A percentile compares a stretch with the other conserved stretches of the same genome.
phyloP scores from a whole-genome alignment of 2,329 filamentous ascomycete species.

The Ceratocystis cacaofunesta region DNA sequence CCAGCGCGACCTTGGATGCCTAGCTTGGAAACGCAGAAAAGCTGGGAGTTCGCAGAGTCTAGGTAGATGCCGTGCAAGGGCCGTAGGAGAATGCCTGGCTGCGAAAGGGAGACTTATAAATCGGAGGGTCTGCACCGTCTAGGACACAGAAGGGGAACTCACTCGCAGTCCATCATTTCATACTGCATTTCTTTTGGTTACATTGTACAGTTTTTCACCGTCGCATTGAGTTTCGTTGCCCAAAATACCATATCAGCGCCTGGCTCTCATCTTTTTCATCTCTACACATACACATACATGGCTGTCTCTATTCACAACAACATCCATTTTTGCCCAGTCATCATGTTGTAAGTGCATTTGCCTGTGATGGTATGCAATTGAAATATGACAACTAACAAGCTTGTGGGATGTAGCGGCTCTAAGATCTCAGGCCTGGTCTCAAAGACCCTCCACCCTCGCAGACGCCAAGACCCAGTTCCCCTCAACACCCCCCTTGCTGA shows the following conservation, averaged over 20 bases:
- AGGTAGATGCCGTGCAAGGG: not conserved
- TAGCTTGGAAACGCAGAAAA: not conserved
- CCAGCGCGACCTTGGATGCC: not conserved
- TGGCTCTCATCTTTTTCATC: not conserved
- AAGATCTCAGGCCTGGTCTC: slow-evolving; percentile 9
- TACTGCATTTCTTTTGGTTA: not conserved
- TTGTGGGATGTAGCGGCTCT: not conserved
- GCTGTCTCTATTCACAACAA: not conserved
- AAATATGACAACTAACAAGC: not conserved
- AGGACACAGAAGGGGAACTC: not conserved
- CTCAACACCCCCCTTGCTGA: slow-evolving; percentile 8
- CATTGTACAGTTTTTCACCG: not conserved
- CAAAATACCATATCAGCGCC: not conserved
- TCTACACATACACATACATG: not conserved
- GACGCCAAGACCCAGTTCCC: not conserved
- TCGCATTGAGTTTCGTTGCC: not conserved
- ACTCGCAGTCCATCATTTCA: not conserved
- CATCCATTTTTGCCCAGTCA: not conserved
- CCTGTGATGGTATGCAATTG: not conserved
- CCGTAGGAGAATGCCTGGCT: not conserved
- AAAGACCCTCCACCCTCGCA: slow-evolving; percentile 8
- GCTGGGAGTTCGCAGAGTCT: not conserved
- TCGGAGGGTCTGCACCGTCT: not conserved
- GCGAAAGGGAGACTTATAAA: not conserved
- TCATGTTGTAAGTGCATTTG: slow-evolving; percentile 13